Conservation (phyloP, 768 basidiomycete genomes). For the Pulveroboletus frians region DNA sequence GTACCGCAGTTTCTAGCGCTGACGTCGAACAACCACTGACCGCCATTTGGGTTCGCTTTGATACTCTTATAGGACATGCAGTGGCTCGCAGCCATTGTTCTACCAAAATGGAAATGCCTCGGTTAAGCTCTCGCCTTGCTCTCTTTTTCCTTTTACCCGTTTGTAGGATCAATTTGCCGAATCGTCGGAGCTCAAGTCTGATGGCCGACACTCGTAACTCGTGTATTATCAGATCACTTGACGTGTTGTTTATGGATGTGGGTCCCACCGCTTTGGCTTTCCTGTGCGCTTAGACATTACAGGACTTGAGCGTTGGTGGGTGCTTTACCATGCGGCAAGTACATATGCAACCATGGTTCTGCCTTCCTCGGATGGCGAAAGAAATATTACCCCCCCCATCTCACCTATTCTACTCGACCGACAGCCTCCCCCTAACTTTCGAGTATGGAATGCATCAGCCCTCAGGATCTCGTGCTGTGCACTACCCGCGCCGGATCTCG, state of each 20-base stretch:
- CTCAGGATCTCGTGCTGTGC: neutral
- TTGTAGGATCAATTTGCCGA: neutral
- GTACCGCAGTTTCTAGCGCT: neutral
- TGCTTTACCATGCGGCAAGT: neutral
- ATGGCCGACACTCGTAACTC: neutral
- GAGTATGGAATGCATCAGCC: neutral
- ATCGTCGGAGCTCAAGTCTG: neutral
- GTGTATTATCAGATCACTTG: neutral
- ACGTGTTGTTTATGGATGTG: neutral
- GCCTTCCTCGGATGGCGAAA: neutral
- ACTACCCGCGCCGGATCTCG: neutral
- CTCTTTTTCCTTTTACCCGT: neutral
- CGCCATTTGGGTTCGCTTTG: neutral
- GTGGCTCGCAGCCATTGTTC: neutral
- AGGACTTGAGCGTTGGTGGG: neutral
- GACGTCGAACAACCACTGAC: neutral
- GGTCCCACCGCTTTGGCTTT: neutral
- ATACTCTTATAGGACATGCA: too few relatives aligned
- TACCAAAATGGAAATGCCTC: neutral
- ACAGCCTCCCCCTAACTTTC: neutral
- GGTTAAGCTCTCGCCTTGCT: neutral
- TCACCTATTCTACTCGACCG: too few relatives aligned
- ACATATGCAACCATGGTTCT: neutral
- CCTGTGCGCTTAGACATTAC: neutral
- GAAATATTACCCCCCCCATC: too few relatives aligned